Base-by-base conservation (phyloP, 225 moss, liverwort and hornwort species). In the Pseudisothecium myosuroides region DNA sequence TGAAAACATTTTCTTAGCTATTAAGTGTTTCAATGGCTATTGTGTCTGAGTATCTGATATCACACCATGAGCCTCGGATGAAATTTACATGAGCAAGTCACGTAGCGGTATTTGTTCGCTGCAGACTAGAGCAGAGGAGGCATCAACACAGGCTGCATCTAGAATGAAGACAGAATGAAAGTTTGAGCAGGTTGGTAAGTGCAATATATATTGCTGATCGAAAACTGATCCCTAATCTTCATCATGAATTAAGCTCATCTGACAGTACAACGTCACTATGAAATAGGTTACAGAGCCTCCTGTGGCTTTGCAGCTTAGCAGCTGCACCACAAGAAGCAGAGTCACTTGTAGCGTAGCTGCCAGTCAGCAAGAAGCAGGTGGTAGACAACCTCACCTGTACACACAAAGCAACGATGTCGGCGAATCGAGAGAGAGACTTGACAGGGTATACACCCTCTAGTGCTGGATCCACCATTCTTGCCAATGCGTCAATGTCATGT, bases 401-500 rank as follows among this genome's bases (percentile, higher is more conserved):
- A 93, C 96, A 96, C 47, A 92, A 85, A 47, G 96, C 94, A 79
- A 96, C 90, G 37, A 96, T 90, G 87, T 96, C 95, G 60, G 96
- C 96, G 49, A 93, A 95, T 23, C 96, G 94, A 49, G 96, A 96
- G n/a, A 96, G 94, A 43, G 96, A 96, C 87, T 95, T 96, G 37
- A 93, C 93, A 88, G 96, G 96, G 84, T 96, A 95, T 66, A 93
- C 91, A 83, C 95, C 95, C 80, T 94, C 92, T 88, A 96, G 87
- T 28, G 94, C 93, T 49, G 96, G 95, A 90, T 96, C 96, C 83
- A 94, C 96, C 96, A 96, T 96, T 83, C 87, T 92, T 31, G 90
- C 82, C 73, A 96, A 82, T 27, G 96, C 95, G 90, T 95, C 96
- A 78, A 95, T 96, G 75, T 96, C 96, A 89, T 95, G 95, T 34